phyloP scores from a whole-genome alignment of 2,329 filamentous ascomycete genomes.

The Fusarium cicatricum region DNA sequence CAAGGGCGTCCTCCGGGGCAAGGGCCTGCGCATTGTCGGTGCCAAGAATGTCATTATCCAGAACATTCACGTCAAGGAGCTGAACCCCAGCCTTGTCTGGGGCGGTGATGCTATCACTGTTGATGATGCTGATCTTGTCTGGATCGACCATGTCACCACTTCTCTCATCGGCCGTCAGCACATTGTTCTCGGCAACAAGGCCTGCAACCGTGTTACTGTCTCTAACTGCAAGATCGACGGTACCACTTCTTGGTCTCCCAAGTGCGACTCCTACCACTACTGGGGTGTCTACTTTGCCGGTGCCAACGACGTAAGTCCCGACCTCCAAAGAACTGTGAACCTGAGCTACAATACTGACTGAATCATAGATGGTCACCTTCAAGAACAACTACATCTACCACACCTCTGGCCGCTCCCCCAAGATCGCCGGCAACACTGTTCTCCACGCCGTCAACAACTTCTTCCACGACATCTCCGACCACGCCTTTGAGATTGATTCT shows the following conservation, averaged over 20 bases:
- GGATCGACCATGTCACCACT: conserved; percentile 64
- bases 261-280: conserved; percentile 67
- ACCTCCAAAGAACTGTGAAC: not conserved
- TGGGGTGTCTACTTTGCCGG: conserved; percentile 67
- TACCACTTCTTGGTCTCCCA: conserved; percentile 60
- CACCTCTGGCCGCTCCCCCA: conserved; percentile 64
- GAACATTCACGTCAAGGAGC: conserved; percentile 63
- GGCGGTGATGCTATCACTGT: conserved; percentile 66
- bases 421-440: conserved; percentile 63
- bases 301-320: conserved; percentile 54
- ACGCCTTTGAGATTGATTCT: conserved; percentile 63
- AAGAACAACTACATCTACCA: conserved; percentile 69
- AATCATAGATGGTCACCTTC: conserved; percentile 55
- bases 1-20: conserved; percentile 64
- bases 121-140: conserved; percentile 55
- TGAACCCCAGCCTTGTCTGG: conserved; percentile 68
- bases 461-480: conserved; percentile 62
- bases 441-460: conserved; percentile 71
- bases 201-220: conserved; percentile 64
- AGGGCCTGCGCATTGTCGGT: conserved; percentile 60
- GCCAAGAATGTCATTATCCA: conserved; percentile 67
- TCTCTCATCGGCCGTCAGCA: conserved; percentile 67
- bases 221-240: conserved; percentile 69
- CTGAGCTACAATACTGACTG: not conserved
- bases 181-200: conserved; percentile 63